phyloP scores from a whole-genome alignment of 306 rosid genomes.

The Quercus gilva region DNA sequence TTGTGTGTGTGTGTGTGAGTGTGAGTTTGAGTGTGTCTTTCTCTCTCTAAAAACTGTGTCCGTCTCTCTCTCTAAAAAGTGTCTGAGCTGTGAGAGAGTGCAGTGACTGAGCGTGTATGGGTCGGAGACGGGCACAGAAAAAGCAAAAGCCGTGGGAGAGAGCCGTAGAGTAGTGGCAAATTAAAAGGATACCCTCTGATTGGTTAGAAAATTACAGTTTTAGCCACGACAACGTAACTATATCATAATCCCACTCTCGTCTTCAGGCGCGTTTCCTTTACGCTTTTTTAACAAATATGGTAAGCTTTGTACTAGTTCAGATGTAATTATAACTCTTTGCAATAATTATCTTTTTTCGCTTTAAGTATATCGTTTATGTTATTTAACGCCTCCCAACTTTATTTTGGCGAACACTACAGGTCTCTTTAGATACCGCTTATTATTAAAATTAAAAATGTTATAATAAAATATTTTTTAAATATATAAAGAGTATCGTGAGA shows the following conservation, averaged over 20 bases:
- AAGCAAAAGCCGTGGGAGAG: neutral
- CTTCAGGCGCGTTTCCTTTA: neutral
- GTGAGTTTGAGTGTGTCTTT: neutral
- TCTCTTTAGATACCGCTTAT: too few species aligned
- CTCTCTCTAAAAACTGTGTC: neutral
- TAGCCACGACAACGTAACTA: constrained; percentile 32
- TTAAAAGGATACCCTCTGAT: neutral
- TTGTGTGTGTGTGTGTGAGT: neutral
- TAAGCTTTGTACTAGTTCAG: neutral
- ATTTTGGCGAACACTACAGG: too few species aligned
- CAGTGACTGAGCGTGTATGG: constrained; percentile 19
- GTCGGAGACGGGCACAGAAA: constrained; percentile 38
- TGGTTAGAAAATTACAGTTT: constrained; percentile 12
- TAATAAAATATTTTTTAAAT: too few species aligned
- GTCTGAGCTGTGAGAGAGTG: constrained; percentile 1
- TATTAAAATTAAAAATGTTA: too few species aligned
- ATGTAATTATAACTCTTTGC: too few species aligned
- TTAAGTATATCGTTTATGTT: too few species aligned
- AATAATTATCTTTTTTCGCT: too few species aligned
- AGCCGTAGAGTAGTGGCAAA: too few species aligned
- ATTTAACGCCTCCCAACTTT: too few species aligned
- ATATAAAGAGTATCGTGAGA: too few species aligned
- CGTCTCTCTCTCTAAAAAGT: neutral
- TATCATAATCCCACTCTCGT: neutral
- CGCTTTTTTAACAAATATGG: neutral